Base-by-base conservation (phyloP, 257 asterid genomes). In the Ilex asprella region DNA sequence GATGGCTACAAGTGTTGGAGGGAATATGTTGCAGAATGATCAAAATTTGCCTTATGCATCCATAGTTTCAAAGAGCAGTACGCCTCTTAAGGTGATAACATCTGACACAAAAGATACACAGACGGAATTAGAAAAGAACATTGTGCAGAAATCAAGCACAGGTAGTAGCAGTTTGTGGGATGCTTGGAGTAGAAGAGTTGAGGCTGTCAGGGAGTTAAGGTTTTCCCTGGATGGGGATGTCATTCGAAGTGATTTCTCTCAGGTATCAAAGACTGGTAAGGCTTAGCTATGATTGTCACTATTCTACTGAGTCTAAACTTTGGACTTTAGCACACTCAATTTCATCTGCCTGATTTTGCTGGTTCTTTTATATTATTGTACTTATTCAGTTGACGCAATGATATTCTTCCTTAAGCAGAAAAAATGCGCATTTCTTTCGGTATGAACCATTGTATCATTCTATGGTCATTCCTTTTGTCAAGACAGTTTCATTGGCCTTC, bases 171-270 rank as follows among this genome's bases (percentile, higher is more conserved):
- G 84, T 60, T 31, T 71, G 71, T 92, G 99, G 99, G 80, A 77
- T 71, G 70, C 79, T 16, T 92, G 99, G 99, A 89, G 89, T 75
- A 73, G 67, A 76, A 79, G 96, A 81, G 99, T 92, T 52, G 99
- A 89, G 79, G 62, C 61, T 74, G 95, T 73, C 72, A 81, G 94
- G 71, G 86, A 83, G 52, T 56, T 92, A 65, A 83, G 95, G 67
- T 92, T 92, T 74, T 83, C 95, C 47, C 65, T 83, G 60, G 95
- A 86, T 64, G 99, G 95, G 27, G 69, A 75, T 62, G 58, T 86
- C 68, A 50, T 85, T 54, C 58, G 65, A 67, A 61, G 73, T 63
- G 84, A 72, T 63, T 49, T 70, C 62, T 31, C 67, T 70, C 56
- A 59, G 66, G 75, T 58, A 58, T 71, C 85, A 69, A 69, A 56